These are phyloP conservation scores for Exidia glandulosa DNA, from an alignment of 768 basidiomycete species.

Conservation along the genomic window DNA sequence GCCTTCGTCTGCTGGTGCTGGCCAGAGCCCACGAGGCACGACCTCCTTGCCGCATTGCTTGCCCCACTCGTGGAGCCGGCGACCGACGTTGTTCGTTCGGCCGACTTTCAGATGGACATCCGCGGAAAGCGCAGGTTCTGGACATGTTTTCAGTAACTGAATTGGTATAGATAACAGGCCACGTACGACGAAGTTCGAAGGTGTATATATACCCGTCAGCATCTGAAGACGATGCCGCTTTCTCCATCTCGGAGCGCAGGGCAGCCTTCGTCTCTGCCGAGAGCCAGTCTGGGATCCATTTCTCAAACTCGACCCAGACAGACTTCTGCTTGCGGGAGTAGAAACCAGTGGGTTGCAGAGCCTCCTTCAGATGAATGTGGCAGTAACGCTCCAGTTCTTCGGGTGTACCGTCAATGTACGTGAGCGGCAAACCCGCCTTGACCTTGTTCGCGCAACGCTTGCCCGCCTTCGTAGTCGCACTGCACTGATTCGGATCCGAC, in stretches of 20 bases:
- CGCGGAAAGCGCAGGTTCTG: constrained; percentile 14
- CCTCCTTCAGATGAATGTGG: constrained; percentile 48
- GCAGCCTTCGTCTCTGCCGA: constrained; percentile 48
- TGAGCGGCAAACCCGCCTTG: constrained; percentile 28
- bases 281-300: constrained; percentile 61
- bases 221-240: constrained; percentile 43
- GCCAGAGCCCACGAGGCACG: constrained; percentile 65
- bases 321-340: constrained; percentile 36
- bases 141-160: constrained; percentile 17
- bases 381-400: constrained; percentile 42
- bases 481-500: constrained; percentile 36
- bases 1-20: constrained; percentile 30
- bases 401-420: constrained; percentile 19
- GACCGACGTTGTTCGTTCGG: constrained; percentile 58
- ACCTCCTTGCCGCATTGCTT: constrained; percentile 73
- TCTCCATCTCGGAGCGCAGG: constrained; percentile 43
- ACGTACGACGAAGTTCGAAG: constrained; percentile 65
- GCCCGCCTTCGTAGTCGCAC: constrained; percentile 52
- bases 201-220: constrained; percentile 70
- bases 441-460: constrained; percentile 51
- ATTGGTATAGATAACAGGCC: constrained; percentile 2
- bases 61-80: constrained; percentile 67
- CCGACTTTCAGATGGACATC: constrained; percentile 68
- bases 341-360: constrained; percentile 44
- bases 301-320: constrained; percentile 49